Evolutionary conservation across 1,284 basidiomycete genomes (phyloP), one percentile per base, ranked within the genome.

Genomic region (Sparassis latifolia): DNA sequence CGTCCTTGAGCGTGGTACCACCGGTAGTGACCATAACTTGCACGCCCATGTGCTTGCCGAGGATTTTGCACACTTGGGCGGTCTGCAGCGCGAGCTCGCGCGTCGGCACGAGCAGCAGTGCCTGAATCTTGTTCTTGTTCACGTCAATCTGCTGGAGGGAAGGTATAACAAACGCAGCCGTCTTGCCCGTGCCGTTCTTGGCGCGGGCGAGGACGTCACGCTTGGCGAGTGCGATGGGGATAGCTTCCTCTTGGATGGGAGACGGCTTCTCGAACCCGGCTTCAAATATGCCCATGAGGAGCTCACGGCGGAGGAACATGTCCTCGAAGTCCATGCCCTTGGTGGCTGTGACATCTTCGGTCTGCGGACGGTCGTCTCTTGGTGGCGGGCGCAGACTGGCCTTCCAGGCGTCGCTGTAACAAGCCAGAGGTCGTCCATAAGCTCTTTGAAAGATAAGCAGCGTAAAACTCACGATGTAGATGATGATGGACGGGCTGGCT

Each of bases 1-100:
- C 96, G 72, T 99, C 96, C 69, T 96, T 94, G 62, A 99, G 81
- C 35, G 94, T 97, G 4, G 96, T 99, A 38, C 97, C 96, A 56
- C 97, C 97, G 3, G 96, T 99, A 52, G 96, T 97, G 52, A 99
- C 96, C 97, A 99, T 99, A 69, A 99, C 91, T 72, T 99, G 91
- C 39, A 93, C 71, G 52, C 86, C 87, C 79, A 97, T 88, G 64
- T 98, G 96, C 68, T 97, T 97, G 52, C 95, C 95, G 48, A 99
- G 82, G 27, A 82, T 94, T 74, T 98, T 98, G 76, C 92, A 96
- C 44, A 99, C 96, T 74, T 99, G 96, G 42, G 91, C 87, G 20
- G 96, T 99, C 74, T 99, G 94, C 33, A 97, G 77, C 12, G 94
- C 94, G 41, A 97, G 82, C 73, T 97, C 94, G 60, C 94, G 89